Conservation (phyloP, 345 rosid genomes). For the Gossypium thurberi region DNA sequence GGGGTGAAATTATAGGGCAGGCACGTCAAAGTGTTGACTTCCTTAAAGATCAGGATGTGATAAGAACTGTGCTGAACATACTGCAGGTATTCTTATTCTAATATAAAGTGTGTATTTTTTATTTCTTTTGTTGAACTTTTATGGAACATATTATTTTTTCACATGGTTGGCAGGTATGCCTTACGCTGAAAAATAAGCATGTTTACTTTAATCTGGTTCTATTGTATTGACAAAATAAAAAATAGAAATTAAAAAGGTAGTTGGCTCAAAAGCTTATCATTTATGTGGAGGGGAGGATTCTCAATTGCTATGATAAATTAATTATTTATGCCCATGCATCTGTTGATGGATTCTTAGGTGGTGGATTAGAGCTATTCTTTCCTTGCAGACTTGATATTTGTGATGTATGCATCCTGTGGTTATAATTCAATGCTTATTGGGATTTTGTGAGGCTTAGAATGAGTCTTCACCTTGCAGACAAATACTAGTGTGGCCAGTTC, state of each 20-base stretch:
- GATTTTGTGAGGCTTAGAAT: background rate
- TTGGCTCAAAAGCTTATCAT: background rate
- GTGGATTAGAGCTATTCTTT: background rate
- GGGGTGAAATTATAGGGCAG: constrained; percentile 90
- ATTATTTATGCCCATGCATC: background rate
- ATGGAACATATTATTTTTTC: background rate
- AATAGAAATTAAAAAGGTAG: background rate
- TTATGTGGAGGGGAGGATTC: background rate
- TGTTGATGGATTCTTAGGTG: background rate
- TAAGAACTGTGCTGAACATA: constrained; percentile 85
- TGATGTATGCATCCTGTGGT: background rate
- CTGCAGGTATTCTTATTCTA: constrained; percentile 52
- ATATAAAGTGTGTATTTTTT: background rate
- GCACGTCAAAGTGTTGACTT: constrained; percentile 91
- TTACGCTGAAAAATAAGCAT: background rate
- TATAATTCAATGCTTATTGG: background rate
- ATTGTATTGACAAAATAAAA: background rate
- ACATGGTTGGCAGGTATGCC: background rate
- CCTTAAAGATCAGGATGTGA: constrained; percentile 85
- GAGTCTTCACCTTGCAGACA: constrained; percentile 51
- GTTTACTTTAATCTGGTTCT: background rate
- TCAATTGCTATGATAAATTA: background rate
- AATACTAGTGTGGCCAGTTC: constrained; percentile 96
- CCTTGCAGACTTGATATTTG: background rate
- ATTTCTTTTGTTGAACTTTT: background rate